Evolutionary conservation across 2,329 filamentous ascomycete genomes (phyloP).

Genomic region (Pseudodiploospora longispora): DNA sequence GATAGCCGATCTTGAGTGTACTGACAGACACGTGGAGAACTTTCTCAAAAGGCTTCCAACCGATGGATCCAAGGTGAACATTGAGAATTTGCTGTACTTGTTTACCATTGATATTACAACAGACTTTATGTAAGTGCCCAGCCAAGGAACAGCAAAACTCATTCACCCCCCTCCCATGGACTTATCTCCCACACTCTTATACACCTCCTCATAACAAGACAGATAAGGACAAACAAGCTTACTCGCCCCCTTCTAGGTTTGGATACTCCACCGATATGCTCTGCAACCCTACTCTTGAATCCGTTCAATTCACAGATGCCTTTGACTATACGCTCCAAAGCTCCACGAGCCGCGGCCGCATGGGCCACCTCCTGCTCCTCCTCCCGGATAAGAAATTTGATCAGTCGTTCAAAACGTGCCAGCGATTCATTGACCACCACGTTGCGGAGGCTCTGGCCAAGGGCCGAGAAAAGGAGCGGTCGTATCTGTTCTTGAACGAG

Average conservation of each 20-base stretch:
- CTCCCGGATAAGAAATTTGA: constrained; percentile 30
- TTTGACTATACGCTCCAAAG: constrained; percentile 40
- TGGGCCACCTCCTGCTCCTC: constrained; percentile 31
- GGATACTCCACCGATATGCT: constrained; percentile 35
- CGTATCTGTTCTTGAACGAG: constrained; percentile 51
- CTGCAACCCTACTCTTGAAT: constrained; percentile 25
- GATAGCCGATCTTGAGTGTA: constrained; percentile 59
- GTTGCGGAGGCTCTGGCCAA: constrained; percentile 32
- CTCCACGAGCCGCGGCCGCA: constrained; percentile 28
- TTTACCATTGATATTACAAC: constrained; percentile 61
- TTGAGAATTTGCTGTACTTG: constrained; percentile 56
- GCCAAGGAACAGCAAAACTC: too few relatives aligned
- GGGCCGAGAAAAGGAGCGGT: constrained; percentile 24
- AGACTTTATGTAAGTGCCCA: constrained; percentile 46
- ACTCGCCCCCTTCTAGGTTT: constrained; percentile 19
- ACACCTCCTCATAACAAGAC: background rate
- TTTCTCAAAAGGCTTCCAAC: constrained; percentile 51
- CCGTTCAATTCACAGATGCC: constrained; percentile 34
- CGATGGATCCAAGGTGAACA: constrained; percentile 48
- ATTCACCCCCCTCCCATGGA: too few relatives aligned
- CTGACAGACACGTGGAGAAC: constrained; percentile 59
- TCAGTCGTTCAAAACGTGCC: constrained; percentile 30
- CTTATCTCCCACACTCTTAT: constrained; percentile 1
- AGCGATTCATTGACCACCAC: constrained; percentile 41
- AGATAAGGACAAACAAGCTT: constrained; percentile 12